phyloP scores from a whole-genome alignment of 805 yeast genomes.

The Wickerhamiella cacticola region DNA sequence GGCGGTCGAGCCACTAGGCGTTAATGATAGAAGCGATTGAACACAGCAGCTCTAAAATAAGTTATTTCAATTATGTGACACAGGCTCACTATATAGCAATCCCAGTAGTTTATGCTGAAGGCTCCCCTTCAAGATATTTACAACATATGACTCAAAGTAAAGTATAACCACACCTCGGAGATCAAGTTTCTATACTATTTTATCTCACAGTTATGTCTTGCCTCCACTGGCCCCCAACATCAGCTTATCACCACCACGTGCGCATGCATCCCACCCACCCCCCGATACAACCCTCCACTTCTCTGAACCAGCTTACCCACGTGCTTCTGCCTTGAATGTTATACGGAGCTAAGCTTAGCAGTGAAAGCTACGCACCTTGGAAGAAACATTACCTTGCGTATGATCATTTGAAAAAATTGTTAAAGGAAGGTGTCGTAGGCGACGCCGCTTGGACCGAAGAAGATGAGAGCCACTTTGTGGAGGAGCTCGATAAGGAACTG shows the following conservation, averaged over 20 bases:
- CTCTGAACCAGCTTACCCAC: not conserved
- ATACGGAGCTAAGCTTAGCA: conserved; percentile 71
- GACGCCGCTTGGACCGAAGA: conserved; percentile 57
- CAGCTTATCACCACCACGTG: conserved; percentile 3
- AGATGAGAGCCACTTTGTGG: conserved; percentile 72
- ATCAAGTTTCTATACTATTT: too few species aligned
- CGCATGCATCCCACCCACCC: too few species aligned
- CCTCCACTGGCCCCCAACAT: not conserved
- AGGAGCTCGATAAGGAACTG: conserved; percentile 63
- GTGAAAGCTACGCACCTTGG: conserved; percentile 85
- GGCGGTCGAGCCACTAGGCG: not conserved
- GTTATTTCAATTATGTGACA: not conserved
- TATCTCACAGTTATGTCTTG: not conserved
- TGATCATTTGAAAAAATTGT: conserved; percentile 73
- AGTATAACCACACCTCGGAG: too few species aligned
- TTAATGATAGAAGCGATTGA: not conserved
- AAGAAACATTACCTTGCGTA: conserved; percentile 77
- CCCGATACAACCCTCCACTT: not conserved
- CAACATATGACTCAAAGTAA: too few species aligned
- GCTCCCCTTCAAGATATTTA: too few species aligned
- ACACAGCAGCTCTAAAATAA: not conserved
- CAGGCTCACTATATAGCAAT: not conserved
- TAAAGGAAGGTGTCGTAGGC: conserved; percentile 42
- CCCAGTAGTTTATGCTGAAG: too few species aligned
- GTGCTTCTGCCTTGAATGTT: conserved; percentile 41